phyloP scores from a whole-genome alignment of 2,329 filamentous ascomycete genomes.

The Samsoniella hepiali region DNA sequence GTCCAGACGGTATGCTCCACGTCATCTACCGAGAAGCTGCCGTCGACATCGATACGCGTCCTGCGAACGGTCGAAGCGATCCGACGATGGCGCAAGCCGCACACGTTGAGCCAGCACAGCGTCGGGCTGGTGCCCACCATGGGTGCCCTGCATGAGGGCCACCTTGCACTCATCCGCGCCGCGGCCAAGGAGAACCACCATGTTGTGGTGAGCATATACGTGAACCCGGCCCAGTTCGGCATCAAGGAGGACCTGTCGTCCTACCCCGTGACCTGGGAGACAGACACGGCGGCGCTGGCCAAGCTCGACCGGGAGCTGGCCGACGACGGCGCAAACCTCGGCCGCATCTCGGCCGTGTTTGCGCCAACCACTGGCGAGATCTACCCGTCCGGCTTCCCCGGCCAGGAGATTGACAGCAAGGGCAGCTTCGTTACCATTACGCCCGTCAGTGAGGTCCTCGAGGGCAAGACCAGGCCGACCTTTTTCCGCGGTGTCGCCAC shows the following conservation, averaged over 20 bases:
- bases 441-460: constrained; percentile 74
- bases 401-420: constrained; percentile 67
- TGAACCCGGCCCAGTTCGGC: constrained; percentile 97
- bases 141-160: constrained; percentile 93
- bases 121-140: constrained; percentile 94
- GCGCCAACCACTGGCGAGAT: constrained; percentile 78
- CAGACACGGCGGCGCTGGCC: constrained; percentile 66
- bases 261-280: constrained; percentile 87
- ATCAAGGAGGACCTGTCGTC: constrained; percentile 80
- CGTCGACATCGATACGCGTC: constrained; percentile 61
- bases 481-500: constrained; percentile 97
- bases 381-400: constrained; percentile 79
- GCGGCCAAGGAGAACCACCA: constrained; percentile 82
- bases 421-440: constrained; percentile 92
- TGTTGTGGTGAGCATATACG: constrained; percentile 88
- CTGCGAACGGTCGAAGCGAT: constrained; percentile 73
- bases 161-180: constrained; percentile 78
- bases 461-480: constrained; percentile 81
- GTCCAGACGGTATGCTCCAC: constrained; percentile 21
- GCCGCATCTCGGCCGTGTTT: constrained; percentile 78
- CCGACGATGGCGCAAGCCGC: constrained; percentile 64
- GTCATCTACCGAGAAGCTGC: constrained; percentile 43
- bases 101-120: constrained; percentile 63
- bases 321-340: constrained; percentile 55
- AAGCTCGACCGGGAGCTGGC: constrained; percentile 70